Conservation (phyloP, 306 rosid genomes). For the Vigna nakashimae region DNA sequence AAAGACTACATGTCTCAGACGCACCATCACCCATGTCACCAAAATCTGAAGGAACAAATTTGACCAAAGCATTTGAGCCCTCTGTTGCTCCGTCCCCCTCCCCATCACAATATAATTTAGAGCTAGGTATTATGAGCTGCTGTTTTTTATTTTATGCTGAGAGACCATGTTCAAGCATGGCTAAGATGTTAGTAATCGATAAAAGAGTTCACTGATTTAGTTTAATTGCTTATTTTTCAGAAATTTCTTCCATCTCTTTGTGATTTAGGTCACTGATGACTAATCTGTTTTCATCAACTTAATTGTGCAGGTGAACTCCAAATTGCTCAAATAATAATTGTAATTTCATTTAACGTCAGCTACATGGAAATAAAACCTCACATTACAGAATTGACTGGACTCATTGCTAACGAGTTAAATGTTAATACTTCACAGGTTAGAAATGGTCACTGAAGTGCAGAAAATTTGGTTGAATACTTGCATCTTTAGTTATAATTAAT, state of each 20-base stretch:
- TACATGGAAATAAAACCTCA: conserved; percentile 73
- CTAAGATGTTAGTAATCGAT: not conserved
- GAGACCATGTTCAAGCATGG: conserved; percentile 27
- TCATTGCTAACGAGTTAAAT: conserved; percentile 75
- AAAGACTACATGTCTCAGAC: conserved; percentile 66
- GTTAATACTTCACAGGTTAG: conserved; percentile 84
- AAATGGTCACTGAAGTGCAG: conserved; percentile 29
- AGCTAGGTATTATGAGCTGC: conserved; percentile 60
- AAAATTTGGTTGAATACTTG: conserved; percentile 16
- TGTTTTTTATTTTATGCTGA: conserved; percentile 27
- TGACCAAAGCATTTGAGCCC: conserved; percentile 51
- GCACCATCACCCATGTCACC: conserved; percentile 62
- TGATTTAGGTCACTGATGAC: conserved; percentile 36
- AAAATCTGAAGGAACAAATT: conserved; percentile 51
- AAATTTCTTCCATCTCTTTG: conserved; percentile 20
- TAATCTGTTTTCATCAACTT: conserved; percentile 33
- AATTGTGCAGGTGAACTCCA: conserved; percentile 67
- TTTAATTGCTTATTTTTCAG: conserved; percentile 12
- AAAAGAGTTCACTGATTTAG: conserved; percentile 9
- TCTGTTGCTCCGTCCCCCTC: conserved; percentile 67
- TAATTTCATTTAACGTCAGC: conserved; percentile 72
- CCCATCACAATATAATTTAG: conserved; percentile 51
- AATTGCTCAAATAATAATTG: conserved; percentile 71
- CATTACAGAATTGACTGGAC: conserved; percentile 61
- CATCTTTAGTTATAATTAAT: conserved; percentile 11